Conservation (phyloP, 2,329 filamentous ascomycete species). For the Penicillium sp. region DNA sequence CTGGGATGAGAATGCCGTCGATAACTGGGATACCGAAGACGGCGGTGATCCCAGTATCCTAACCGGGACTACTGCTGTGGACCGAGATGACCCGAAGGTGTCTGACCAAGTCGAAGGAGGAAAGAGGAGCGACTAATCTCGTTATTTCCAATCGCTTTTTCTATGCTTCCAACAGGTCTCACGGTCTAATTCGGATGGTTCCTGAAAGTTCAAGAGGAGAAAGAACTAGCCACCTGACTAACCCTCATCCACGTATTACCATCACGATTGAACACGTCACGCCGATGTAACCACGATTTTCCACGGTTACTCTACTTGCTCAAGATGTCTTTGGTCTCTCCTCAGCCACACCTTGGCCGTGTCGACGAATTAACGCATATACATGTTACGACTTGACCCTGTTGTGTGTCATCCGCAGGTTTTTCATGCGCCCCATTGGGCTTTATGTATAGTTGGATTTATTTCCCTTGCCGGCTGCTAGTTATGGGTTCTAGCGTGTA, state of each 20-base stretch:
- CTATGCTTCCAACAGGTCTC: not conserved
- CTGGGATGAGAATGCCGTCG: conserved; percentile 85
- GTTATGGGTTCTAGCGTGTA: conserved; percentile 9
- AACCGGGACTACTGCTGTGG: conserved; percentile 3
- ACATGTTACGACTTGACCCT: conserved; percentile 1
- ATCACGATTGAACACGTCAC: conserved; percentile 2
- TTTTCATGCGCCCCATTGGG: not conserved
- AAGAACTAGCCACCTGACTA: not conserved
- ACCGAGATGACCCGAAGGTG: conserved; percentile 28
- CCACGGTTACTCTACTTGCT: conserved; percentile 6
- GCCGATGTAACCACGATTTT: conserved; percentile 9
- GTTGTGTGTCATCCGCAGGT: not conserved
- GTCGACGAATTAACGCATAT: not conserved
- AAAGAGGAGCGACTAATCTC: conserved; percentile 40
- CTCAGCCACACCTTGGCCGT: not conserved
- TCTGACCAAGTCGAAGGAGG: conserved; percentile 28
- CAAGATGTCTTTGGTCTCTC: not conserved
- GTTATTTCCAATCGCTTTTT: not conserved
- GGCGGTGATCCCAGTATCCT: conserved; percentile 31
- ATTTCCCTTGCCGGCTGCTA: not conserved
- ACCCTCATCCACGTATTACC: not conserved
- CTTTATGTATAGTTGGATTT: conserved; percentile 11
- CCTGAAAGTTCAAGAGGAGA: not conserved
- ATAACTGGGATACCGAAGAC: conserved; percentile 68
- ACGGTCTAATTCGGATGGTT: not conserved